Percentiles rank a stretch among this genome's conserved stretches.
Conservation (phyloP, 2,329 filamentous ascomycete genomes). For the Neocucurbitaria cava region DNA sequence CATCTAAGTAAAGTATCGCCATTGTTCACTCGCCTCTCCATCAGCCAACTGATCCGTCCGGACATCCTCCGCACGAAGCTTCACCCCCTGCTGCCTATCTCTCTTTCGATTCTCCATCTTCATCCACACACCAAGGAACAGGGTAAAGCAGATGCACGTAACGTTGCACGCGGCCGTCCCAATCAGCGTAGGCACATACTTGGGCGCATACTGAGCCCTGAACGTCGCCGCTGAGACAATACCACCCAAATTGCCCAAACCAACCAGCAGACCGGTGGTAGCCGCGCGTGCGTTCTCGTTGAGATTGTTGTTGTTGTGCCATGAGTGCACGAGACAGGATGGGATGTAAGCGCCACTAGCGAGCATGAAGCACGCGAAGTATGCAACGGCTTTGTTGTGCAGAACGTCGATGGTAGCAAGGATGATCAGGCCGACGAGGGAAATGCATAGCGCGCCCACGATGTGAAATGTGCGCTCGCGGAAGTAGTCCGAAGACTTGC, state of each 20-base stretch:
- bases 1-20: constrained; percentile 44
- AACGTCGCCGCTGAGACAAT: constrained; percentile 57
- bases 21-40: constrained; percentile 49
- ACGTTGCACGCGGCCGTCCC: constrained; percentile 54
- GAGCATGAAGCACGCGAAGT: constrained; percentile 60
- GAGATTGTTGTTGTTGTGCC: constrained; percentile 63
- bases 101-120: constrained; percentile 52
- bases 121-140: constrained; percentile 56
- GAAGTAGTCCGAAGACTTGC: constrained; percentile 54
- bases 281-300: constrained; percentile 59
- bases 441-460: constrained; percentile 48
- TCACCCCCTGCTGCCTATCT: constrained; percentile 48
- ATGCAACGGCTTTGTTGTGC: constrained; percentile 53
- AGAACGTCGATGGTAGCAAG: constrained; percentile 54
- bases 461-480: constrained; percentile 58
- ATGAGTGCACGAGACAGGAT: constrained; percentile 56
- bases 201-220: constrained; percentile 57
- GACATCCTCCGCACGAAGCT: constrained; percentile 48
- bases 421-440: constrained; percentile 55
- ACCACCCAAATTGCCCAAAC: constrained; percentile 58
- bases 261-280: constrained; percentile 57
- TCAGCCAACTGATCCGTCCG: constrained; percentile 50
- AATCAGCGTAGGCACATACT: constrained; percentile 57
- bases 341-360: constrained; percentile 56
- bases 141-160: constrained; percentile 50